Base-by-base conservation (phyloP, 495 filamentous ascomycete genomes). In the Immersiella caudata region DNA sequence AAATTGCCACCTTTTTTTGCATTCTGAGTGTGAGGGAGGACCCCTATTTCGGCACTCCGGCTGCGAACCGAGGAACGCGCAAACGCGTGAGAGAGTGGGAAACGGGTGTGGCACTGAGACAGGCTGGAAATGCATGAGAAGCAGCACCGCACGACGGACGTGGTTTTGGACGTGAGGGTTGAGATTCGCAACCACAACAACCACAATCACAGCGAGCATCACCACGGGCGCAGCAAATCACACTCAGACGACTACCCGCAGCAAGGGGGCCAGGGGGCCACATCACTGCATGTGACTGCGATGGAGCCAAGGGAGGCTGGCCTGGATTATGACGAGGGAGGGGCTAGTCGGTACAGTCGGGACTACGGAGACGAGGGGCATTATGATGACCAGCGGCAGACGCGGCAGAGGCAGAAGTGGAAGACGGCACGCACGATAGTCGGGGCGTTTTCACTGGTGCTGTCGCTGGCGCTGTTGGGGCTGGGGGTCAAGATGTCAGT, bases 401-500 rank as follows among this genome's bases (percentile, higher is more conserved):
- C 24, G 0, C 22, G 12, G 25, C 27, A 12, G 2, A 8, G 24
- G 9, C 61, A 26, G 26, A 54, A 27, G 8, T 60, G 69, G 35
- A 52, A 46, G 11, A 69, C 66, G 1, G 64, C 71, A 18, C 64
- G 64, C 1, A 58, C 66, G 0, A 60, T 71, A 52, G 22, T 73
- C 6, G 67, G 64, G 11, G 24, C 56, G 0, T 60, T 67, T 1
- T 62, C 69, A 0, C 51, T 62, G n/a, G 40, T 69, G 52, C 26
- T 73, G 14, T 68, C 71, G 14, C 5, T 73, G 12, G 69, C 69
- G 5, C 54, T 68, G 35, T 20, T 73, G 14, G 69, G 66, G 2
- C 21, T 73, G 18, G 64, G 70, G 36, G 67, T 69, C 57, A 69
- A 71, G 60, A 68, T 73, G 66, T 56, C 61, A 18, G 64, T 65